A percentile compares a stretch with the other conserved stretches of the same genome.
phyloP scores from a whole-genome alignment of 2,329 filamentous ascomycete genomes.

The Penicillium sp. region DNA sequence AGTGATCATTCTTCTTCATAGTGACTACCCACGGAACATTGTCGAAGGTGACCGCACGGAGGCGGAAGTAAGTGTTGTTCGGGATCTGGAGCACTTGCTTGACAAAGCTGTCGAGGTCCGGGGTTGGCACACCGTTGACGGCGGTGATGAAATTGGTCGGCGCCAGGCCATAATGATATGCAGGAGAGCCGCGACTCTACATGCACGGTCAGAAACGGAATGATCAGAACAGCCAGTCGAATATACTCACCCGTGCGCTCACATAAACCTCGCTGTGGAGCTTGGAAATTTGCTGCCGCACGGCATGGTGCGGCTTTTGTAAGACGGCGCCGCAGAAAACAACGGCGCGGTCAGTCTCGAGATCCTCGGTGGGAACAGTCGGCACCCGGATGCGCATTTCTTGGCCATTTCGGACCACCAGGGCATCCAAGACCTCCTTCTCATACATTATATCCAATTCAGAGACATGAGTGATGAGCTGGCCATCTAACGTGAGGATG shows the following conservation, averaged over 20 bases:
- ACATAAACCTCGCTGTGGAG: constrained; percentile 96
- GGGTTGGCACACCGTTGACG: constrained; percentile 82
- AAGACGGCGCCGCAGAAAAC: constrained; percentile 93
- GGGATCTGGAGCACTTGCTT: constrained; percentile 77
- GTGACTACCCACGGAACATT: constrained; percentile 99
- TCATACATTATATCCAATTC: constrained; percentile 97
- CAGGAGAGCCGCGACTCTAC: constrained; percentile 67
- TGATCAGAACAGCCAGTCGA: background rate
- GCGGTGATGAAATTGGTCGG: constrained; percentile 97
- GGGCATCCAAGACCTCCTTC: constrained; percentile 71
- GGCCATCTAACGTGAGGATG: constrained; percentile 81
- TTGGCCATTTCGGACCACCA: constrained; percentile 78
- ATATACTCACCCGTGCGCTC: constrained; percentile 58
- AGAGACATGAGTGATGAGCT: constrained; percentile 85
- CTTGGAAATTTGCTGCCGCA: constrained; percentile 94
- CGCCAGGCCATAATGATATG: constrained; percentile 84
- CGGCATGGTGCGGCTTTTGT: constrained; percentile 90
- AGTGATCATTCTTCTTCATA: constrained; percentile 99
- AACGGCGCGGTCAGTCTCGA: constrained; percentile 87
- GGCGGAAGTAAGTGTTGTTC: constrained; percentile 95
- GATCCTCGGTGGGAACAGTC: constrained; percentile 79
- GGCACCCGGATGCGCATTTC: constrained; percentile 71
- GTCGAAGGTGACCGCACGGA: constrained; percentile 97
- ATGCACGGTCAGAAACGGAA: constrained; percentile 6
- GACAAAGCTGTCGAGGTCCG: constrained; percentile 74